These are phyloP conservation scores for Euphrasia confusa DNA, from an alignment of 257 asterid genomes.

Conservation along the genomic window DNA sequence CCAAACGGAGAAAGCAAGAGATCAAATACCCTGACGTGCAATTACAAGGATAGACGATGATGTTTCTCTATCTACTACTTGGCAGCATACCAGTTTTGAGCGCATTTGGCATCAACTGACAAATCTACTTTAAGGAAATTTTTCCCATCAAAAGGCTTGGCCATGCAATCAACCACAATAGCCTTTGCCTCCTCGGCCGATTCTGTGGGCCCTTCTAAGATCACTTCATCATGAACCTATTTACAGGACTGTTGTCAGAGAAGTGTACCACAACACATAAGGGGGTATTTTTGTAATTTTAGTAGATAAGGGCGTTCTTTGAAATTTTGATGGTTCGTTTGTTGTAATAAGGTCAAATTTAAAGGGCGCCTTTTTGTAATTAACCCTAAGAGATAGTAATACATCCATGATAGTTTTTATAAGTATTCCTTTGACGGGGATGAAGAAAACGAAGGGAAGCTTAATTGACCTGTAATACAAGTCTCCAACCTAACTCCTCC, in stretches of 20 bases:
- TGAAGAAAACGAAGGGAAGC: neutral
- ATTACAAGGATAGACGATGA: neutral
- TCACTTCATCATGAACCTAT: constrained; percentile 87
- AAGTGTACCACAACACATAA: neutral
- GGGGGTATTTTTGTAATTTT: neutral
- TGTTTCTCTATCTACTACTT: constrained; percentile 50
- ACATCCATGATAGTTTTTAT: too few relatives aligned
- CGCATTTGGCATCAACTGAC: constrained; percentile 93
- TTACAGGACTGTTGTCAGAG: neutral
- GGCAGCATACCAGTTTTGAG: constrained; percentile 86
- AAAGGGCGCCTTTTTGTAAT: too few relatives aligned
- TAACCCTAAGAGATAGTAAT: too few relatives aligned
- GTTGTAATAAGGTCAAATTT: too few relatives aligned
- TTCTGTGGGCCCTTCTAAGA: constrained; percentile 87
- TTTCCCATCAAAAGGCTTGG: constrained; percentile 72
- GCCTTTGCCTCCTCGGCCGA: constrained; percentile 80
- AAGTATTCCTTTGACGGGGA: neutral
- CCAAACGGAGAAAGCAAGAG: constrained; percentile 4
- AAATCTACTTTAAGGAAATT: constrained; percentile 77
- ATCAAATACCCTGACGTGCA: neutral
- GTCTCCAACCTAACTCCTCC: constrained; percentile 81
- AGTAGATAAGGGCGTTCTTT: neutral
- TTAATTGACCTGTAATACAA: constrained; percentile 67
- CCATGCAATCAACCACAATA: constrained; percentile 87
- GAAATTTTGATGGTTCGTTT: too few relatives aligned